phyloP scores from a whole-genome alignment of 2,329 filamentous ascomycete species.

The Pseudopithomyces maydicus region DNA sequence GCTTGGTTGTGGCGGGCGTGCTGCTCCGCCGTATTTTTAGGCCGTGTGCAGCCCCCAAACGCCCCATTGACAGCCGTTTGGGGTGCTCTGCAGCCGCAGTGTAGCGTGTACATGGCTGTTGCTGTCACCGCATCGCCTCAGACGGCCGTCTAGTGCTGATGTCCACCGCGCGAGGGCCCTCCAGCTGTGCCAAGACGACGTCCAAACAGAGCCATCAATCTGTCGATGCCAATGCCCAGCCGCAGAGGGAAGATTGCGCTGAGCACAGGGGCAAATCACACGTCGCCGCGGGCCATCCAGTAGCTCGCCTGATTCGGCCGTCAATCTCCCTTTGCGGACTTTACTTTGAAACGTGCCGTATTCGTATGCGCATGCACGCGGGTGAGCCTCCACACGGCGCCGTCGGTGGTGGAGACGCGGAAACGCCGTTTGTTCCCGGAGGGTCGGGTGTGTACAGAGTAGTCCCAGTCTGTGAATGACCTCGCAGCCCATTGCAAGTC shows the following conservation, averaged over 20 bases:
- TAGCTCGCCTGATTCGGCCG: background rate
- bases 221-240: background rate
- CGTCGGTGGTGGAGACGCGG: background rate
- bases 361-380: background rate
- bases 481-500: background rate
- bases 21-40: background rate
- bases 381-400: background rate
- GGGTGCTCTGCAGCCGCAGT: background rate
- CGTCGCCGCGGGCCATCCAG: background rate
- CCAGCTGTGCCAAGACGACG: background rate
- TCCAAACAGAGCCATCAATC: no score
- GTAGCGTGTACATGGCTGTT: background rate
- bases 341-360: background rate
- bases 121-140: background rate
- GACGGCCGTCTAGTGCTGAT: background rate
- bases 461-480: no score
- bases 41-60: no score
- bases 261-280: constrained; percentile 1
- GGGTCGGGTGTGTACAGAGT: background rate
- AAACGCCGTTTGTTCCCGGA: background rate
- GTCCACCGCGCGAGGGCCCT: no score
- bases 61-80: constrained; percentile 1
- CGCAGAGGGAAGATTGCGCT: background rate
- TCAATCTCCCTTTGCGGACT: constrained; percentile 3
- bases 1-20: background rate